Evolutionary conservation across 345 rosid species (phyloP).

Genomic region (Nephelium lappaceum): DNA sequence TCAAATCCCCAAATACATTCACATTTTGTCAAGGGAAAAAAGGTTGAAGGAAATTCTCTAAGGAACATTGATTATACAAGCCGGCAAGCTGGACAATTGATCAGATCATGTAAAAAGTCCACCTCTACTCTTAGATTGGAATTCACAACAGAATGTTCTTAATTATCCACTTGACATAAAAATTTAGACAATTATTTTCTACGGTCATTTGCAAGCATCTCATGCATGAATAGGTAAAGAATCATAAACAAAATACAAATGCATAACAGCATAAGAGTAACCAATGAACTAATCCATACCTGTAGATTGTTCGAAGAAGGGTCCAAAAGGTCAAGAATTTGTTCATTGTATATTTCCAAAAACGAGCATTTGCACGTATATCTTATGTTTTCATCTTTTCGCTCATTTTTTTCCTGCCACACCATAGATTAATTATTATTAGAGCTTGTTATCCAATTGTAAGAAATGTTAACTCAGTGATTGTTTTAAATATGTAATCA

Average conservation of each 20-base stretch:
- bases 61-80: neutral
- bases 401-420: slow-evolving; percentile 80
- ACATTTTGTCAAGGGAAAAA: neutral
- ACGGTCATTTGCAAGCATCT: neutral
- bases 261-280: too few species aligned
- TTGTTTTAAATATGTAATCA: neutral
- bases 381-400: slow-evolving; percentile 79
- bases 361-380: slow-evolving; percentile 93
- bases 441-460: slow-evolving; percentile 6
- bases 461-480: neutral
- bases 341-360: slow-evolving; percentile 97
- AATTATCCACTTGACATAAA: neutral
- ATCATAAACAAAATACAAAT: neutral
- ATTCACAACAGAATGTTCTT: neutral
- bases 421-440: slow-evolving; percentile 18
- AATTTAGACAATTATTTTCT: neutral
- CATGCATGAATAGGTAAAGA: neutral
- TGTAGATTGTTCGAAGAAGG: slow-evolving; percentile 84
- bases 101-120: neutral
- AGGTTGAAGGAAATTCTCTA: neutral
- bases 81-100: neutral
- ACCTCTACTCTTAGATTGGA: neutral
- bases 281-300: slow-evolving; percentile 42
- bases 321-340: slow-evolving; percentile 93
- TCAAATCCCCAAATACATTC: neutral